Evolutionary conservation across 129 eudicot species (phyloP).

Genomic region (Dittrichia graveolens): DNA sequence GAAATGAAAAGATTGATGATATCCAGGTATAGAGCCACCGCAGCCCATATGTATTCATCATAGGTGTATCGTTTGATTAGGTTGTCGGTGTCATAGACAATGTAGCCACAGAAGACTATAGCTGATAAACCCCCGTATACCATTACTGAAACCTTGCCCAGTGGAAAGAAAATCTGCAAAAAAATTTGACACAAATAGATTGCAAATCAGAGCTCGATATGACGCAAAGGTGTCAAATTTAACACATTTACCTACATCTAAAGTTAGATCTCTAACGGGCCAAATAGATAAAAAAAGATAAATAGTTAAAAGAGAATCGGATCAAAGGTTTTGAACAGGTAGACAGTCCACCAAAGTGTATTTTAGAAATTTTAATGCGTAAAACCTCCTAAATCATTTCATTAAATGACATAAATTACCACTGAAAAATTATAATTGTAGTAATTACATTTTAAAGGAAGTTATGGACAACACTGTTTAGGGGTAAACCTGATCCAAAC

Average conservation of each 20-base stretch:
- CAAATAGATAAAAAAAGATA: not conserved
- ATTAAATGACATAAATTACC: no score
- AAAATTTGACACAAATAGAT: not conserved
- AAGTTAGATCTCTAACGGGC: not conserved
- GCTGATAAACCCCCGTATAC: constrained; percentile 64
- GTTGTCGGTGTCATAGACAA: constrained; percentile 77
- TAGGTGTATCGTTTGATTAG: constrained; percentile 67
- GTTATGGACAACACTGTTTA: no score
- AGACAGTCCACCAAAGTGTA: no score
- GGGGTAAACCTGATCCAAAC: no score
- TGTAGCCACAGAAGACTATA: constrained; percentile 66
- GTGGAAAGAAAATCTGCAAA: constrained; percentile 61
- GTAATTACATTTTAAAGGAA: no score
- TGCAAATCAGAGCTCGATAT: not conserved
- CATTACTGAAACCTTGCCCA: constrained; percentile 49
- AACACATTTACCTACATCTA: constrained; percentile 1
- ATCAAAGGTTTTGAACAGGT: not conserved
- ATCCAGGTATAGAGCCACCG: constrained; percentile 61
- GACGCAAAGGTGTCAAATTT: not conserved
- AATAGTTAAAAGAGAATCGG: not conserved
- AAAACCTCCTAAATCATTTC: no score
- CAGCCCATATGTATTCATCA: constrained; percentile 73
- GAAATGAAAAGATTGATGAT: constrained; percentile 66
- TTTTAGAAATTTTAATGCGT: no score
- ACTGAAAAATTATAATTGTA: no score